These are phyloP conservation scores for Vanrija humicola DNA, from an alignment of 1,284 basidiomycete genomes.

Conservation along the genomic window DNA sequence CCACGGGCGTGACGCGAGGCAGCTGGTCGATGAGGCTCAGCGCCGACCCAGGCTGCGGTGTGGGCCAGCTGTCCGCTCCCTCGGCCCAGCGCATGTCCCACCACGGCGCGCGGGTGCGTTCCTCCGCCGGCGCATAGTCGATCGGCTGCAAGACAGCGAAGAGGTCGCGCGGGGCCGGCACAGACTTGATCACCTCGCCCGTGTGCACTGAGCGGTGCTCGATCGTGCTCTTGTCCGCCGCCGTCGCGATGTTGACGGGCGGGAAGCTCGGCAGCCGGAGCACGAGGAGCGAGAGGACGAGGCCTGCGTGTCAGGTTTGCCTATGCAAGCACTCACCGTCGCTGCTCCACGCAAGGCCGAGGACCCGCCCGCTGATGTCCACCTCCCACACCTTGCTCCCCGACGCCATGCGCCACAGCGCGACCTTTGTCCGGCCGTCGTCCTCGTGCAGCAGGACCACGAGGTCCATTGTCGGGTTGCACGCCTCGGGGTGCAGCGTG, in stretches of 20 bases:
- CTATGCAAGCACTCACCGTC: conserved; percentile 45
- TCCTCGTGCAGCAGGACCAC: conserved; percentile 26
- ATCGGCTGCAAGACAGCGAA: neutral
- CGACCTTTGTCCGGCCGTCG: conserved; percentile 14
- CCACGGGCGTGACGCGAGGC: conserved; percentile 36
- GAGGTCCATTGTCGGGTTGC: conserved; percentile 45
- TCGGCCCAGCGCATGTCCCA: conserved; percentile 14
- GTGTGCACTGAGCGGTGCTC: conserved; percentile 40
- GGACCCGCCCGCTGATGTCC: conserved; percentile 24
- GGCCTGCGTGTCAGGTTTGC: conserved; percentile 24
- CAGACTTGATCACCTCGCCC: conserved; percentile 24
- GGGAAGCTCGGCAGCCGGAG: conserved; percentile 10
- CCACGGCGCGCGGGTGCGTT: conserved; percentile 2
- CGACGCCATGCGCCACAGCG: conserved; percentile 32
- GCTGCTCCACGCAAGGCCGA: conserved; percentile 38
- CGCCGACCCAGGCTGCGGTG: conserved; percentile 32
- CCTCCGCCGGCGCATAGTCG: neutral
- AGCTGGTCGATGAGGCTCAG: conserved; percentile 36
- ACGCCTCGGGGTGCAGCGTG: conserved; percentile 36
- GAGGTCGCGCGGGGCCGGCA: conserved; percentile 7
- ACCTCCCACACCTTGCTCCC: conserved; percentile 43
- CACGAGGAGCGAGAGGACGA: conserved; percentile 29
- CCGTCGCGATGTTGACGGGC: neutral
- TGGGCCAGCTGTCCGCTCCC: conserved; percentile 14
- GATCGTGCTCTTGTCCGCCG: conserved; percentile 8